Base-by-base conservation (phyloP, 495 filamentous ascomycete species). In the Hypomontagnella monticulosa region DNA sequence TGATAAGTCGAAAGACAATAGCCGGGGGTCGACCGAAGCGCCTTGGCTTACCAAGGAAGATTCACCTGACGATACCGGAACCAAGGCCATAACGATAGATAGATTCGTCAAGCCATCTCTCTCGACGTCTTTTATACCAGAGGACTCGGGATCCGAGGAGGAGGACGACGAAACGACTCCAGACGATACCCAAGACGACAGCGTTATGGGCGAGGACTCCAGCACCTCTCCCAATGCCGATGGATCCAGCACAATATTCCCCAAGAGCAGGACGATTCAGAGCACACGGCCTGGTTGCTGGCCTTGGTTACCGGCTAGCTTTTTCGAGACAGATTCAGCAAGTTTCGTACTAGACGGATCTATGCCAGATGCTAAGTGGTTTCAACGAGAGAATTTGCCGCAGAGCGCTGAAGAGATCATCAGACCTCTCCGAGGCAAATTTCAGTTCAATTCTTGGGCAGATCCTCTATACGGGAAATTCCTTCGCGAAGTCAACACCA, bases 391-490 rank as follows among this genome's bases (percentile, higher is more conserved):
- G 40, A 74, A 76, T 54, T 40, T 80, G 14, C 77, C 76, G 12
- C 61, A 41, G 10, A 71, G 68, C 37, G 60, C 74, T 6, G 71
- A 71, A 14, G 76, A 78, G 14, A 78, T 81, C 54, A 65, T 62
- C 0, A 66, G 68, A 30, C 67, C 43, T 12, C 18, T 55, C 37
- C 52, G 40, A 14, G 62, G 60, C 2, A 61, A 33, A 20, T 43
- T 58, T 8, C 63, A 71, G 38, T 62, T 69, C 3, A 70, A 64
- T 3, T 68, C 49, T 33, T 79, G 76, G 75, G 61, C 58, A 11
- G 79, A 82, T 49, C 71, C 68, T 6, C 61, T 63, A 2, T 82
- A 76, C 54, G 76, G 73, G 9, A 72, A 64, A 19, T 80, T 80
- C 52, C 67, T 72, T 46, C 57, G 64, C 20, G 33, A 72, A 30